Conservation (phyloP, 176 grass and related monocot genomes). For the Ensete glaucum region DNA sequence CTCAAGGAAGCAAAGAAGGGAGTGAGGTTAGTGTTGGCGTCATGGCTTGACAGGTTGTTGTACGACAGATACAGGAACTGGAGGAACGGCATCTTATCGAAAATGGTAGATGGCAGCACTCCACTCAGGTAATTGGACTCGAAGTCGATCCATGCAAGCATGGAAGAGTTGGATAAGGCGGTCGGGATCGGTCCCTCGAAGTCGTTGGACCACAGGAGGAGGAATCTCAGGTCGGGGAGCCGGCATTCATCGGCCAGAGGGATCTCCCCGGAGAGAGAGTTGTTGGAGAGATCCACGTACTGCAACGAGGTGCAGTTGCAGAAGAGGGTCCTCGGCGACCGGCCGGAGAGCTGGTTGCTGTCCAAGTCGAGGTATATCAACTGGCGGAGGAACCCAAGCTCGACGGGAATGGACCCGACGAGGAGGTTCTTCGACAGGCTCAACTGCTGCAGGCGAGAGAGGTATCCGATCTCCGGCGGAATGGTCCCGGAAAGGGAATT, state of each 20-base stretch:
- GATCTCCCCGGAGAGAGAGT: conserved; percentile 50
- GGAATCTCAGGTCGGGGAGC: conserved; percentile 49
- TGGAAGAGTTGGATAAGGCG: conserved; percentile 64
- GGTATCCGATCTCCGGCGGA: conserved; percentile 38
- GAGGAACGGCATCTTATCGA: conserved; percentile 44
- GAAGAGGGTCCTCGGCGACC: conserved; percentile 50
- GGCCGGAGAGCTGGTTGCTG: conserved; percentile 43
- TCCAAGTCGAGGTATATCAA: conserved; percentile 65
- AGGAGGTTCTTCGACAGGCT: conserved; percentile 48
- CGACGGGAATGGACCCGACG: conserved; percentile 38
- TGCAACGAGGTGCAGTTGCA: conserved; percentile 69
- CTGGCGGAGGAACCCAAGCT: conserved; percentile 32
- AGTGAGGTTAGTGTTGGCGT: conserved; percentile 45
- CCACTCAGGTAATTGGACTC: conserved; percentile 54
- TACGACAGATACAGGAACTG: conserved; percentile 60
- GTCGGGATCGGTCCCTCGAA: conserved; percentile 46
- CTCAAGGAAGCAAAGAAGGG: conserved; percentile 76
- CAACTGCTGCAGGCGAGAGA: conserved; percentile 40
- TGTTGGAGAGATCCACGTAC: conserved; percentile 64
- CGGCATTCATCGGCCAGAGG: conserved; percentile 36
- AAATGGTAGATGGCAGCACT: conserved; percentile 47
- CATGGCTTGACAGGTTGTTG: conserved; percentile 46
- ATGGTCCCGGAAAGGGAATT: conserved; percentile 47
- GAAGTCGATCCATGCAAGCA: conserved; percentile 66
- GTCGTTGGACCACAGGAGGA: conserved; percentile 80